phyloP scores from a whole-genome alignment of 352 stramenopile genomes.

The Globisporangium middletonii region DNA sequence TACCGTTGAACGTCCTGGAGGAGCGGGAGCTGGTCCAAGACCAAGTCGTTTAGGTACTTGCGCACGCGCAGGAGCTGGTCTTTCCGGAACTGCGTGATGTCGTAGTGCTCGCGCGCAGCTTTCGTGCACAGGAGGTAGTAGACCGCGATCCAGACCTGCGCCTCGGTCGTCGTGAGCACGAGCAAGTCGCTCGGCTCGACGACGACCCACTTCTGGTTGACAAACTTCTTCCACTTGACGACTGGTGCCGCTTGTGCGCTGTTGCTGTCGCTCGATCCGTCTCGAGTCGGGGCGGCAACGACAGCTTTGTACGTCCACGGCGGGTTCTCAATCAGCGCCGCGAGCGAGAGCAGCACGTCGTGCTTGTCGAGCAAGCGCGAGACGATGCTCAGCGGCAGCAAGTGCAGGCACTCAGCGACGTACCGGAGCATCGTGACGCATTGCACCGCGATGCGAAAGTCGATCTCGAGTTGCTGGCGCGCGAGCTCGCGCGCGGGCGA shows the following conservation, averaged over 20 bases:
- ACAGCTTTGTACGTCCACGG: slow-evolving; percentile 90
- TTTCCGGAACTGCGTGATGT: slow-evolving; percentile 93
- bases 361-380: slow-evolving; percentile 95
- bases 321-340: slow-evolving; percentile 93
- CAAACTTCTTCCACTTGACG: slow-evolving; percentile 89
- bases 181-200: slow-evolving; percentile 88
- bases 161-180: slow-evolving; percentile 90
- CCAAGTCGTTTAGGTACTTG: slow-evolving; percentile 93
- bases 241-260: slow-evolving; percentile 1
- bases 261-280: not conserved
- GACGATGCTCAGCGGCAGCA: slow-evolving; percentile 84
- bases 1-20: slow-evolving; percentile 91
- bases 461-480: slow-evolving; percentile 77
- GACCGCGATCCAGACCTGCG: slow-evolving; percentile 92
- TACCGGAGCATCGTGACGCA: slow-evolving; percentile 88
- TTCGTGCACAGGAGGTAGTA: slow-evolving; percentile 93
- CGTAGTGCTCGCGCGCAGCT: slow-evolving; percentile 91
- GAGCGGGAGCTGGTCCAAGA: slow-evolving; percentile 95
- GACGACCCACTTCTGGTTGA: slow-evolving; percentile 88
- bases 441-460: slow-evolving; percentile 83
- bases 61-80: slow-evolving; percentile 89
- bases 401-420: slow-evolving; percentile 84
- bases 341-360: slow-evolving; percentile 90
- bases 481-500: slow-evolving; percentile 51
- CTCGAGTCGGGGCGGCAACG: not conserved